phyloP scores from a whole-genome alignment of 2,329 filamentous ascomycete genomes.

The Talaromyces sp. region DNA sequence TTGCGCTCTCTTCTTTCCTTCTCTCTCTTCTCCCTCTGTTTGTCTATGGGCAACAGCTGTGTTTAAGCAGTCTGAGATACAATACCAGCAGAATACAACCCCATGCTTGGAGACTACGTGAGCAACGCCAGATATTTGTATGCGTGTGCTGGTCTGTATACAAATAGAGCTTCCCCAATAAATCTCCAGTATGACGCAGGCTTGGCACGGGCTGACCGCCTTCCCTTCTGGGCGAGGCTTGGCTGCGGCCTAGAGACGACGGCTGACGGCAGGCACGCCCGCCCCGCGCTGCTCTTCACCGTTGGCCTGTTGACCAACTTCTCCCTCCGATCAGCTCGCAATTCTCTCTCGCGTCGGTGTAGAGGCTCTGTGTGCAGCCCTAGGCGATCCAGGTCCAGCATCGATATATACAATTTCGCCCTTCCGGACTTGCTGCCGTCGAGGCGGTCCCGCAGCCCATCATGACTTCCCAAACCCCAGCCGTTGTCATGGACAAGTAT shows the following conservation, averaged over 20 bases:
- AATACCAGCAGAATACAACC: not conserved
- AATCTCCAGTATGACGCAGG: not conserved
- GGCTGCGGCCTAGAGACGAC: not conserved
- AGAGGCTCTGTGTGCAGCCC: not conserved
- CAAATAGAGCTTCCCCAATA: not conserved
- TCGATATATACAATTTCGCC: not conserved
- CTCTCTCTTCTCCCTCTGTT: not conserved
- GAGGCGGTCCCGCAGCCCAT: slow-evolving; percentile 16
- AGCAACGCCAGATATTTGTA: not conserved
- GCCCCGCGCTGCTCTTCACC: not conserved
- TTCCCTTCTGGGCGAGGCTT: not conserved
- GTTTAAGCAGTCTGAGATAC: not conserved
- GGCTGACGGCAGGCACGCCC: not conserved
- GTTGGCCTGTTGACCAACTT: not conserved
- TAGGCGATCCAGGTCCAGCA: not conserved
- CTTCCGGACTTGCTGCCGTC: not conserved
- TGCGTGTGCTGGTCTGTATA: not conserved
- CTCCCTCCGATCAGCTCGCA: not conserved
- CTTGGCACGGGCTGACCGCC: not conserved
- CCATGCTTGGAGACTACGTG: not conserved
- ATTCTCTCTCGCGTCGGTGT: not conserved
- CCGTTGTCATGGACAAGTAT: slow-evolving; percentile 99
- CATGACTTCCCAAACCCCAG: slow-evolving; percentile 97
- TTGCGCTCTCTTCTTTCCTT: not conserved
- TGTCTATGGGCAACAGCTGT: not conserved